These are phyloP conservation scores for Jatropha multifida DNA, from an alignment of 441 rosid genomes.

Conservation along the genomic window DNA sequence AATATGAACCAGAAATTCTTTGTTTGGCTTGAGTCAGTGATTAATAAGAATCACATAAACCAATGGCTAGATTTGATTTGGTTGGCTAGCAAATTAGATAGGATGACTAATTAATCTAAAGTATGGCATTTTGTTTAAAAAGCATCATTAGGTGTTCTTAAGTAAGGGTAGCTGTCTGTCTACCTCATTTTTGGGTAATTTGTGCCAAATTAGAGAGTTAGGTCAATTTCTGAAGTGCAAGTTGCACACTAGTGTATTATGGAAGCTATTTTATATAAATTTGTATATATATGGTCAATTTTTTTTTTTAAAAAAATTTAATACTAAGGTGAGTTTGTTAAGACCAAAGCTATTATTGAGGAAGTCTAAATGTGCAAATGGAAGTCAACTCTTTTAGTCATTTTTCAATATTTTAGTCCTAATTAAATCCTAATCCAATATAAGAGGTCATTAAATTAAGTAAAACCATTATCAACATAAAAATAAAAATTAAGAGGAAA, in stretches of 20 bases:
- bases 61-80: background rate
- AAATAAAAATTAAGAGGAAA: too few species aligned
- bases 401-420: background rate
- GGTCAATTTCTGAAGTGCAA: constrained; percentile 1
- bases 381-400: background rate
- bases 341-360: background rate
- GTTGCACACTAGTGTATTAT: too few species aligned
- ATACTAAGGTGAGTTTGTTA: background rate
- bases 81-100: background rate
- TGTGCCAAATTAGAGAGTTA: constrained; percentile 17
- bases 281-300: too few species aligned
- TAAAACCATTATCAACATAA: too few species aligned
- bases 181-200: constrained; percentile 7
- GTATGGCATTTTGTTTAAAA: constrained; percentile 19
- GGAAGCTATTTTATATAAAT: too few species aligned
- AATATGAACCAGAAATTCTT: background rate
- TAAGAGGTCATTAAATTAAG: too few species aligned
- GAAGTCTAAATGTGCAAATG: background rate
- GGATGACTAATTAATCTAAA: background rate
- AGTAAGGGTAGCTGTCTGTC: constrained; percentile 30
- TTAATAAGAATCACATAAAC: background rate
- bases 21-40: background rate
- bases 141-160: constrained; percentile 32
- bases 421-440: background rate
- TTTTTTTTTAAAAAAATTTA: too few species aligned